These are phyloP conservation scores for Rosa multiflora DNA, from an alignment of 306 rosid species.

Conservation along the genomic window DNA sequence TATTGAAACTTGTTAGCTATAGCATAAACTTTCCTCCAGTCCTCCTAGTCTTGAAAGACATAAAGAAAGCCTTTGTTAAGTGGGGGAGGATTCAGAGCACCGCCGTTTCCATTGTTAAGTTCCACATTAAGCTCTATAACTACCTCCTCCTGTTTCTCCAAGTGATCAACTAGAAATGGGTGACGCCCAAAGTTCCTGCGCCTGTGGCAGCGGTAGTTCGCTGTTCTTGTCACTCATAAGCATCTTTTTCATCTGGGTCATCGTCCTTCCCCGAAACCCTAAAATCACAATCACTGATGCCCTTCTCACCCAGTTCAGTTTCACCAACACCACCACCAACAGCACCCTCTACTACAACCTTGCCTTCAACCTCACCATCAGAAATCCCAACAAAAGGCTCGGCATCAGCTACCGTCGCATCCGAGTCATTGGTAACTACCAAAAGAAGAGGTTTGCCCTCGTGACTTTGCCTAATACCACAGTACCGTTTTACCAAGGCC, in stretches of 20 bases:
- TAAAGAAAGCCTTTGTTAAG: too few species aligned
- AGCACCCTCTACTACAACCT: conserved; percentile 14
- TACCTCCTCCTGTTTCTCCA: neutral
- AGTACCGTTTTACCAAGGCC: conserved; percentile 45
- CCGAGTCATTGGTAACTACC: conserved; percentile 37
- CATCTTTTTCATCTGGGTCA: neutral
- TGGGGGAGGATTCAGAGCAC: too few species aligned
- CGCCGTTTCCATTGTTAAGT: too few species aligned
- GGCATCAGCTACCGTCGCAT: conserved; percentile 46
- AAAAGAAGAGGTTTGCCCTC: conserved; percentile 25
- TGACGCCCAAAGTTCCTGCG: neutral
- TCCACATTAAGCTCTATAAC: neutral
- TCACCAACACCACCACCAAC: neutral
- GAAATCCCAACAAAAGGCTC: conserved; percentile 49
- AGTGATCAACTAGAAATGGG: neutral
- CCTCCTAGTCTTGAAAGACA: neutral
- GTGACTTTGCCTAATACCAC: neutral
- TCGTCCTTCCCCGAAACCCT: neutral
- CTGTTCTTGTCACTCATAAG: neutral
- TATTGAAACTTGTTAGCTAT: neutral
- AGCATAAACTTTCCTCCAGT: neutral
- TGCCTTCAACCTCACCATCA: conserved; percentile 25
- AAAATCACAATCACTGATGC: conserved; percentile 6
- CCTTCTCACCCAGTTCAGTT: neutral
- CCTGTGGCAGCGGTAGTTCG: neutral